Conservation (phyloP, 768 basidiomycete species). For the Tulasnella sp. region DNA sequence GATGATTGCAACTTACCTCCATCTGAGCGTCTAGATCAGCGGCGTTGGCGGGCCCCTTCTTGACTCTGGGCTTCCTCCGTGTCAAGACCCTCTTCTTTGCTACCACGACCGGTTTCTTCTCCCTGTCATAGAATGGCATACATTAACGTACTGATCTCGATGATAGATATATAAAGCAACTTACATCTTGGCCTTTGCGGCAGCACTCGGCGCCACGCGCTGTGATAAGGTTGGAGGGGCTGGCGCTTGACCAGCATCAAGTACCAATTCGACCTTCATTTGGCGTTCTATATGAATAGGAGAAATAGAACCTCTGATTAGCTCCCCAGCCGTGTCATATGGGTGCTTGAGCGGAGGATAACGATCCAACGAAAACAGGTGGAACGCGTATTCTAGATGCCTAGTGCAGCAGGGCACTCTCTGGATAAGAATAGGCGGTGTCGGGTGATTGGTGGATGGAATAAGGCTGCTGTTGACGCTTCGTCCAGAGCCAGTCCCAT, state of each 20-base stretch:
- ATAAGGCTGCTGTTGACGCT: too few relatives aligned
- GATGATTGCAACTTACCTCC: conserved; percentile 50
- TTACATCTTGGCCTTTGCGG: conserved; percentile 28
- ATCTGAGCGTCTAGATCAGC: conserved; percentile 97
- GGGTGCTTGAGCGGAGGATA: background rate
- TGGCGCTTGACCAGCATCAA: conserved; percentile 67
- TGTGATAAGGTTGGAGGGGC: conserved; percentile 57
- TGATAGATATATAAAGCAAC: too few relatives aligned
- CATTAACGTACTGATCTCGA: background rate
- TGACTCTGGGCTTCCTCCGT: conserved; percentile 30
- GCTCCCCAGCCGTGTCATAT: background rate
- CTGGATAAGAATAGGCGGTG: too few relatives aligned
- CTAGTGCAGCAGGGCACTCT: too few relatives aligned
- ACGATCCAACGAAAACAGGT: too few relatives aligned
- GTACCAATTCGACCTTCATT: conserved; percentile 97
- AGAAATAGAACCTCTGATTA: conserved; percentile 13
- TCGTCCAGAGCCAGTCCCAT: too few relatives aligned
- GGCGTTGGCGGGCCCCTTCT: conserved; percentile 56
- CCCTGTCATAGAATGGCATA: conserved; percentile 18
- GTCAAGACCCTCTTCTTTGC: conserved; percentile 32
- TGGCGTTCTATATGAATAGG: conserved; percentile 60
- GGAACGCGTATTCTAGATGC: too few relatives aligned
- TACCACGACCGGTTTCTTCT: conserved; percentile 25
- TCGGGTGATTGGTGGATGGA: too few relatives aligned
- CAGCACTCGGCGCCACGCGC: conserved; percentile 70